phyloP scores from a whole-genome alignment of 495 filamentous ascomycete species.

The Bacidia gigantensis region DNA sequence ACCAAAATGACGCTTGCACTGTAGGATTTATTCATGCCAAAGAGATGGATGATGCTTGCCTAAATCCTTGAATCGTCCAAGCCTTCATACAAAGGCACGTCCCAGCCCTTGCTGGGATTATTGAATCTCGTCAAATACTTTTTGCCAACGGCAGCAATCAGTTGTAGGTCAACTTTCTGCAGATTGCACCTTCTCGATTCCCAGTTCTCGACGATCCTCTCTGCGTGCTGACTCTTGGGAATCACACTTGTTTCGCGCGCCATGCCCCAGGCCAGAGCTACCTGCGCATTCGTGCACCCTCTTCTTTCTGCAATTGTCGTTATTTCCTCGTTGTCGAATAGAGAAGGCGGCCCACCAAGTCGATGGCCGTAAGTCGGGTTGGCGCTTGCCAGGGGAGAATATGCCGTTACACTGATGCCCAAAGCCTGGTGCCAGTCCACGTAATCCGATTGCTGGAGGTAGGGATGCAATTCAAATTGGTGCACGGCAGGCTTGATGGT shows the following conservation, averaged over 20 bases:
- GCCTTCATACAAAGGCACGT: slow-evolving; percentile 23
- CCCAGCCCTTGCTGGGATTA: slow-evolving; percentile 24
- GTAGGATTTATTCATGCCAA: background rate
- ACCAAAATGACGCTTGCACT: too few relatives aligned
- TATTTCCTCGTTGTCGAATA: slow-evolving; percentile 18
- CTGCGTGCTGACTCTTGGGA: slow-evolving; percentile 38
- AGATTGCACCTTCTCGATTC: slow-evolving; percentile 17
- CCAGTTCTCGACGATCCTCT: slow-evolving; percentile 38
- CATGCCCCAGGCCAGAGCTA: slow-evolving; percentile 39
- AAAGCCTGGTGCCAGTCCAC: slow-evolving; percentile 33
- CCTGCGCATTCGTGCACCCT: slow-evolving; percentile 34
- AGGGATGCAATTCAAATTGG: slow-evolving; percentile 52
- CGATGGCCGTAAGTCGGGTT: slow-evolving; percentile 30
- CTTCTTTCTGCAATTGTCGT: slow-evolving; percentile 30
- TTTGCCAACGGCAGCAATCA: slow-evolving; percentile 19
- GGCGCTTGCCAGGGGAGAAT: slow-evolving; percentile 44
- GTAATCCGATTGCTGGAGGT: slow-evolving; percentile 40
- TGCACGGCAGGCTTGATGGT: slow-evolving; percentile 38
- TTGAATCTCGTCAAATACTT: slow-evolving; percentile 22
- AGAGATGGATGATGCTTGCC: background rate
- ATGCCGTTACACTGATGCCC: slow-evolving; percentile 44
- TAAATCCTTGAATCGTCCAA: slow-evolving; percentile 19
- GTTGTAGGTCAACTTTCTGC: slow-evolving; percentile 18
- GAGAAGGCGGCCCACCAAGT: slow-evolving; percentile 22
- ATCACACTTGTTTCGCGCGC: slow-evolving; percentile 38